Evolutionary conservation across 495 filamentous ascomycete genomes (phyloP), one percentile per base, ranked within the genome.

Genomic region (Glonium stellatum): DNA sequence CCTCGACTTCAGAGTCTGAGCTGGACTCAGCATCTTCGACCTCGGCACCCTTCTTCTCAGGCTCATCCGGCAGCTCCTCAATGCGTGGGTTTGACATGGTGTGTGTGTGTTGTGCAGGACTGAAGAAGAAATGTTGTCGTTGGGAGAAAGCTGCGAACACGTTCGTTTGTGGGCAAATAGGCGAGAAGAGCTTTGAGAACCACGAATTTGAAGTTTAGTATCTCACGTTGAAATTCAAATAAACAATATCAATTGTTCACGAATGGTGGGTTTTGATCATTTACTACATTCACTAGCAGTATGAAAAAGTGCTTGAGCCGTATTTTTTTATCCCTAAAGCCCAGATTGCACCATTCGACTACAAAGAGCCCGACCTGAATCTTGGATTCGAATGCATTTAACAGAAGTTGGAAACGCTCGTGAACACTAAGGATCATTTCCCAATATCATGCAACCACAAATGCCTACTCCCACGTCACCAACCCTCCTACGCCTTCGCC

Each of bases 1-100:
- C 68, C 55, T 70, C 73, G 34, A 62, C 70, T 41, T 87, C 86
- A 66, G 84, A 95, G 62, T 82, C 80, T 68, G 87, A 90, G 80
- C 80, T 84, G 72, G 84, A 85, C 64, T 85, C 84, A 58, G 85
- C 86, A 71, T 96, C 93, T 70, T 93, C 91, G 60, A 84, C 80
- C 59, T 79, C 76, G 70, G 84, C 84, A 42, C 69, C 70, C 76
- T 86, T 86, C 59, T 73, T 72, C 81, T 91, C 89, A 71, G 84
- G 74, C 72, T 99, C 93, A 74, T 97, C 92, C 65, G 88, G 88
- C 63, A 97, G 83, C 79, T 99, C 93, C 80, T 97, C 92, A 73
- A 99, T 86, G 73, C 93, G 89, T 74, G 95, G 88, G 78, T 96
- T 93, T 69, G 95, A 88, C 93, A 99, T 99, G 75, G 70, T 87